These are phyloP conservation scores for Leccinum cinnamomeum DNA, from an alignment of 1,284 basidiomycete genomes.

Conservation along the genomic window DNA sequence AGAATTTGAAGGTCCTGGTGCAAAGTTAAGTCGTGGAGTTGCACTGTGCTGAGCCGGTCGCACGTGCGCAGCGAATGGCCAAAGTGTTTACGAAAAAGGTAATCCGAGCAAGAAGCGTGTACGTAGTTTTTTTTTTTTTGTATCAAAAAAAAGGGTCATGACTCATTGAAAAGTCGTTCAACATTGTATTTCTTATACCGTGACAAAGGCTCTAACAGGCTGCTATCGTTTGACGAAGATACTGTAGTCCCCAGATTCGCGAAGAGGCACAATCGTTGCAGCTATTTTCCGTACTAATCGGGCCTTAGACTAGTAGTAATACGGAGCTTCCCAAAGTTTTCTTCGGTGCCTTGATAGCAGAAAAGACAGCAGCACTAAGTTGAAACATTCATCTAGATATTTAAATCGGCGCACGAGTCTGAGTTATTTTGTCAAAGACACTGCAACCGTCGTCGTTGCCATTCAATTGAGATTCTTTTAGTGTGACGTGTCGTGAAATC, in stretches of 20 bases:
- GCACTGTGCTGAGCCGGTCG: background rate
- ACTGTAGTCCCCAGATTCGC: background rate
- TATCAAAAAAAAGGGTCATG: too few species aligned
- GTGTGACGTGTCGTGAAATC: background rate
- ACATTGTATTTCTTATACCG: background rate
- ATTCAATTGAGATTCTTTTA: background rate
- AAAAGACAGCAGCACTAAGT: background rate
- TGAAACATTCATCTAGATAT: background rate
- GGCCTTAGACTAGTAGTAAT: too few species aligned
- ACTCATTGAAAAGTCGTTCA: background rate
- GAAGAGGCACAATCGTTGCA: too few species aligned
- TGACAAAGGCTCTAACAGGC: too few species aligned
- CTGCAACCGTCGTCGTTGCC: background rate
- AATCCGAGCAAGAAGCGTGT: constrained; percentile 3
- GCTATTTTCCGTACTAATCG: too few species aligned
- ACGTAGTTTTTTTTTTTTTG: background rate
- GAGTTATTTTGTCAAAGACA: background rate
- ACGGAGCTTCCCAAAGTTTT: too few species aligned
- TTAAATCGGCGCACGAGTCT: background rate
- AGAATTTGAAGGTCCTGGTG: background rate
- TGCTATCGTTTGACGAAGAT: background rate
- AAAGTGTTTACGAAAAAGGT: constrained; percentile 17
- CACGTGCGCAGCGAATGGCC: constrained; percentile 22
- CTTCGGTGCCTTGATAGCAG: constrained; percentile 3
- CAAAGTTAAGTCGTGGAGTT: constrained; percentile 7